Base-by-base conservation (phyloP, 805 yeast genomes). In the Teunomyces tritomae region DNA sequence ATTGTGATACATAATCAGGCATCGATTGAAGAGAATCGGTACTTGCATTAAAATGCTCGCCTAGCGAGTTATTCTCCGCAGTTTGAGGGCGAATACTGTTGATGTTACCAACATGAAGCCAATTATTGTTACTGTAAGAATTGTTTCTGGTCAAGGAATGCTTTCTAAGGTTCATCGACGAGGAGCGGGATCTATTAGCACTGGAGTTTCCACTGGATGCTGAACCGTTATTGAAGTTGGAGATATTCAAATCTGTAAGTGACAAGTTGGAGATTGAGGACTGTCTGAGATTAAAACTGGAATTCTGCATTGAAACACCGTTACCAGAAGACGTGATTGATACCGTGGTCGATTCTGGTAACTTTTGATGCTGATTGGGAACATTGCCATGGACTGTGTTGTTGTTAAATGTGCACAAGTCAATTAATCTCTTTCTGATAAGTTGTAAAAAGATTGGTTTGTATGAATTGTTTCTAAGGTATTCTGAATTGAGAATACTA, bases 51-150 rank as follows among this genome's bases (percentile, higher is more conserved):
- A 55, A 46, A 28, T 60, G 60, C 8, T 61, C 64, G 39, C 54
- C 49, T 24, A 43, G 47, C 16, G n/a, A 20, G 10, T 14, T 9
- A 11, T 26, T 37, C 9, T 26, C 40, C 7, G 43, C 43, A 36
- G 48, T 47, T 14, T 52, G 48, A n/a, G 65, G 58, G 47, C 71
- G 64, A 10, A 65, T 61, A 45, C 60, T 65, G 50, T 60, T 63
- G 48, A 72, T 60, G 53, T 72, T 73, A 4, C 78, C 78, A 34
- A 73, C 70, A 57, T 73, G 78, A 39, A 72, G 61, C 78, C 77
- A 72, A 49, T 62, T 70, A 50, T 60, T 61, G 28, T 63, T 64
- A 39, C 57, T 58, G 44, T 59, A 61, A 8, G 75, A 68, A 52
- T 71, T 71, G 51, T 71, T 73, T 53, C 77, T 58, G 1, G 77